Percentiles rank a stretch among this genome's conserved stretches.
phyloP scores from a whole-genome alignment of 2,329 filamentous ascomycete genomes.

The Diaporthe eres region DNA sequence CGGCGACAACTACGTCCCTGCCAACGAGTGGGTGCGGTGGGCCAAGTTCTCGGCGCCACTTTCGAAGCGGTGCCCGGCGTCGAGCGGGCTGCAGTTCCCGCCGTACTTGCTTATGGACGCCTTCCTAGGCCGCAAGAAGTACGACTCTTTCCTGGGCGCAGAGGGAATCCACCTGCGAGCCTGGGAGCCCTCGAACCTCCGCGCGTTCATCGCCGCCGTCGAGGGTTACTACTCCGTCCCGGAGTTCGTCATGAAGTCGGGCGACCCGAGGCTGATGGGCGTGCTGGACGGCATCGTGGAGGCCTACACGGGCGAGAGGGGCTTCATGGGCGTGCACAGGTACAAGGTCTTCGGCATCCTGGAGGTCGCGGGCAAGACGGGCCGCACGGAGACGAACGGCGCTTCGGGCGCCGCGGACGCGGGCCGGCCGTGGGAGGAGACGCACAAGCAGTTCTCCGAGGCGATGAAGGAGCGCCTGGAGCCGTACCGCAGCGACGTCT shows the following conservation, averaged over 20 bases:
- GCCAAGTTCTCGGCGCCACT: conserved; percentile 65
- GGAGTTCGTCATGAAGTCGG: conserved; percentile 65
- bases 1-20: conserved; percentile 64
- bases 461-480: conserved; percentile 68
- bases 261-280: conserved; percentile 64
- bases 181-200: conserved; percentile 67
- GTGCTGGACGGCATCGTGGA: conserved; percentile 69
- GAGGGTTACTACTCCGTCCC: conserved; percentile 69
- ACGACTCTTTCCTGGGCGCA: conserved; percentile 65
- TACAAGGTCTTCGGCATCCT: conserved; percentile 71
- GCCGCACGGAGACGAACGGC: conserved; percentile 67
- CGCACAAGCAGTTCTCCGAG: conserved; percentile 65
- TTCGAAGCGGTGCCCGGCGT: conserved; percentile 64
- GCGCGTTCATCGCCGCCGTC: conserved; percentile 68
- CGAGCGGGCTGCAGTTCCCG: conserved; percentile 66
- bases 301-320: conserved; percentile 67
- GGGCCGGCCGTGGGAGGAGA: conserved; percentile 64
- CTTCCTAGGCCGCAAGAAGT: conserved; percentile 65
- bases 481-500: conserved; percentile 61
- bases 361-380: conserved; percentile 67
- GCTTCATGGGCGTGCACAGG: conserved; percentile 70
- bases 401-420: conserved; percentile 60
- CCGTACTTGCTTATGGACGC: conserved; percentile 69
- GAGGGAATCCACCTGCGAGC: conserved; percentile 67
- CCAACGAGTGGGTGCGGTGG: conserved; percentile 65